Evolutionary conservation across 768 basidiomycete genomes (phyloP).

Genomic region (Boletus vermiculosoides): DNA sequence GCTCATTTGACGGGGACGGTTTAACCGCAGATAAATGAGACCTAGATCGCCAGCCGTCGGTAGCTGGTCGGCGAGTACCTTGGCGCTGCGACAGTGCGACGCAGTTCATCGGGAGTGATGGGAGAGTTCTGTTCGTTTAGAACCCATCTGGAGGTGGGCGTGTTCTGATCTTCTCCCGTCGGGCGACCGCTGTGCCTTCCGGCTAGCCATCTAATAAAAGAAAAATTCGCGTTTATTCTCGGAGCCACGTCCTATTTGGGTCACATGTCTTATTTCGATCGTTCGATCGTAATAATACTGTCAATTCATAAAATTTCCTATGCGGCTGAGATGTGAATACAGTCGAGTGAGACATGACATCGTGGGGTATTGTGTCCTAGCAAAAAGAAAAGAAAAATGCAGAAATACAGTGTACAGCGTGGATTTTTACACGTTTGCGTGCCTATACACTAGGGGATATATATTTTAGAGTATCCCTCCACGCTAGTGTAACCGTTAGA

Average conservation of each 20-base stretch:
- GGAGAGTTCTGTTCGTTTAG: not conserved
- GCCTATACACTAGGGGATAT: conserved; percentile 26
- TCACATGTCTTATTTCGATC: not conserved
- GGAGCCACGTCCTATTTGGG: not conserved
- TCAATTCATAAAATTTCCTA: conserved; percentile 6
- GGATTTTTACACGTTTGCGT: not conserved
- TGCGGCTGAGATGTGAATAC: conserved; percentile 4
- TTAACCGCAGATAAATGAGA: not conserved
- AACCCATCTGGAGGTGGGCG: not conserved
- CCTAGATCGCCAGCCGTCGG: not conserved
- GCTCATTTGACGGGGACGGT: not conserved
- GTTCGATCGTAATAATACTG: not conserved
- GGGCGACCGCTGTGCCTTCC: not conserved
- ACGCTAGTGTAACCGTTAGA: conserved; percentile 23
- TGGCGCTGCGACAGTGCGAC: not conserved
- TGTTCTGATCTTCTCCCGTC: conserved; percentile 2
- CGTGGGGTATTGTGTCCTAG: conserved; percentile 15
- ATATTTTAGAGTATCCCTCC: conserved; percentile 37
- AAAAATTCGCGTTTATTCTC: not conserved
- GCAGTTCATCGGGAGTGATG: not conserved
- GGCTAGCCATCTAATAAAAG: not conserved
- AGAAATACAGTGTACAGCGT: conserved; percentile 5
- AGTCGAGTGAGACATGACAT: conserved; percentile 3
- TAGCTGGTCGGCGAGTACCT: not conserved
- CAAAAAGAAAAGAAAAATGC: not conserved